Percentiles rank a stretch among this genome's conserved stretches.
Conservation (phyloP, 805 yeast genomes). For the Suhomyces sp. region DNA sequence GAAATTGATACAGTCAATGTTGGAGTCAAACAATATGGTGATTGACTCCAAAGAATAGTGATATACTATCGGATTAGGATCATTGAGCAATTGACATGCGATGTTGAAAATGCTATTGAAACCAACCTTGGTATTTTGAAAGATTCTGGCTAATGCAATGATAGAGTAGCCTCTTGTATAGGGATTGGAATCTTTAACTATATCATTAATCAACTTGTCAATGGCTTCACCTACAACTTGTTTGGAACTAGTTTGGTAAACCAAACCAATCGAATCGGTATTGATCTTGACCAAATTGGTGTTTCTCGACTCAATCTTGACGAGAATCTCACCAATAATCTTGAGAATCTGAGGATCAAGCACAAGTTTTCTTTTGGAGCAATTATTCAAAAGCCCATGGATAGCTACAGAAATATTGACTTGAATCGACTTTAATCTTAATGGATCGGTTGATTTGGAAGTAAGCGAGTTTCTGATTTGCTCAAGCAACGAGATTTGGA, state of each 20-base stretch:
- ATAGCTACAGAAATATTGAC: constrained; percentile 65
- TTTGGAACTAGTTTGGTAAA: constrained; percentile 23
- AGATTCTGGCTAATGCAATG: constrained; percentile 28
- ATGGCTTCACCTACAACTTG: constrained; percentile 22
- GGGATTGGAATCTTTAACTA: constrained; percentile 66
- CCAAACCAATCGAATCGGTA: constrained; percentile 57
- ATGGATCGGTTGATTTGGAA: constrained; percentile 30
- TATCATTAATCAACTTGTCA: constrained; percentile 46
- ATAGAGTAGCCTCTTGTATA: constrained; percentile 47
- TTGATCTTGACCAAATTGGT: constrained; percentile 43
- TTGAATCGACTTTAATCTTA: constrained; percentile 46
- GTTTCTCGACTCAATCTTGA: constrained; percentile 39
- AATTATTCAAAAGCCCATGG: constrained; percentile 43
- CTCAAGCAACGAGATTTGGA: constrained; percentile 86
- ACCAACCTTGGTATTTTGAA: constrained; percentile 25
- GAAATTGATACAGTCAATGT: constrained; percentile 43
- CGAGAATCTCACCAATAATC: constrained; percentile 50
- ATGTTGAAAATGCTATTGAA: constrained; percentile 51
- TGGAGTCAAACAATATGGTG: constrained; percentile 52
- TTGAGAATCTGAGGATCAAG: constrained; percentile 37
- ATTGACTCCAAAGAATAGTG: constrained; percentile 66
- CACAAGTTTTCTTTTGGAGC: constrained; percentile 14
- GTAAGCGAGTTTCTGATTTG: constrained; percentile 58
- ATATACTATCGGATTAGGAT: constrained; percentile 85
- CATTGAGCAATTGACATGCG: constrained; percentile 56